phyloP scores from a whole-genome alignment of 306 rosid genomes.

The Ziziphus jujuba region DNA sequence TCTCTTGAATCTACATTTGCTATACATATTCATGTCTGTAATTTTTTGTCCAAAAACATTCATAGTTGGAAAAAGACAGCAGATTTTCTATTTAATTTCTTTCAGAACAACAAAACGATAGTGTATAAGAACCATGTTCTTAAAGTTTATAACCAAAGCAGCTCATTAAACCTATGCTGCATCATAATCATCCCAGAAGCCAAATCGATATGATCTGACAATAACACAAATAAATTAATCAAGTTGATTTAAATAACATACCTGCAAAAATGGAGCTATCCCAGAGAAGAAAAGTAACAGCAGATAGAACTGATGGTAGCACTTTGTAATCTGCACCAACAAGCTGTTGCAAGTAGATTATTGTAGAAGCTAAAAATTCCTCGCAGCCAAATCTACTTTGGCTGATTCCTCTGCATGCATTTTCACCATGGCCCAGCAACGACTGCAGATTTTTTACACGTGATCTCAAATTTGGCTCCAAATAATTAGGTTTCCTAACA shows the following conservation, averaged over 20 bases:
- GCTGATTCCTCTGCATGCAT: constrained; percentile 30
- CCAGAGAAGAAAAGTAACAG: constrained; percentile 66
- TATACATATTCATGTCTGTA: too few relatives aligned
- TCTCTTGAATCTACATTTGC: not conserved
- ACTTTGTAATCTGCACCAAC: constrained; percentile 40
- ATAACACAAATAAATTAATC: constrained; percentile 2
- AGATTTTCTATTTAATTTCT: not conserved
- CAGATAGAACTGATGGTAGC: constrained; percentile 69
- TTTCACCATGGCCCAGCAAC: constrained; percentile 44
- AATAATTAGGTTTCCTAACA: constrained; percentile 30
- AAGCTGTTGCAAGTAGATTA: constrained; percentile 66
- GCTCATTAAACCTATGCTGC: not conserved
- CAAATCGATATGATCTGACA: constrained; percentile 4
- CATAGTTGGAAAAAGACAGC: not conserved
- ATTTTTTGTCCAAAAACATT: not conserved
- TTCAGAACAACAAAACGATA: too few relatives aligned
- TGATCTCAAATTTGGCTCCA: constrained; percentile 31
- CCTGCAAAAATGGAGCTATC: constrained; percentile 47
- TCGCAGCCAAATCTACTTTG: constrained; percentile 39
- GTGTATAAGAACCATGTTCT: too few relatives aligned
- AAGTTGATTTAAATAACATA: constrained; percentile 24
- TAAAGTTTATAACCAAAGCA: too few relatives aligned
- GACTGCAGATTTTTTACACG: constrained; percentile 48
- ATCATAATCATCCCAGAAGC: not conserved
- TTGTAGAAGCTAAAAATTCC: constrained; percentile 62